Evolutionary conservation across 2,329 filamentous ascomycete species (phyloP).

Genomic region (Microdochium bolleyi): DNA sequence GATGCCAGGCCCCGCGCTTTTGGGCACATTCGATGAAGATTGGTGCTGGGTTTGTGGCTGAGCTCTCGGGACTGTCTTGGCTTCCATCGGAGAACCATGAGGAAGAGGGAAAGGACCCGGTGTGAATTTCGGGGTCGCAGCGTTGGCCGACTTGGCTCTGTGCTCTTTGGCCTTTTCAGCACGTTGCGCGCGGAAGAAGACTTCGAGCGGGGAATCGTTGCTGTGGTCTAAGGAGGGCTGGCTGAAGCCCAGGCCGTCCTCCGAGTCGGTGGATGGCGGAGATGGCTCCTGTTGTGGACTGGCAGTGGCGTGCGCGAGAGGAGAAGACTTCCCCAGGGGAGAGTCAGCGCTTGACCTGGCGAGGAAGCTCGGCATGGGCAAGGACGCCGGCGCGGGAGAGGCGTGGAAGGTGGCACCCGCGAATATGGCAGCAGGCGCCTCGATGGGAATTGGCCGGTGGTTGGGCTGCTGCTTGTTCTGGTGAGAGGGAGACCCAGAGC

Average conservation of each 20-base stretch:
- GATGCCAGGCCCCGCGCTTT: conserved; percentile 43
- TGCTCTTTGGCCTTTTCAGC: conserved; percentile 62
- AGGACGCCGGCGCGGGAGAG: conserved; percentile 79
- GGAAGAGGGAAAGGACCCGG: conserved; percentile 45
- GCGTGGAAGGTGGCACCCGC: conserved; percentile 93
- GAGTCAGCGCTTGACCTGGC: conserved; percentile 68
- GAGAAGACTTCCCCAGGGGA: conserved; percentile 41
- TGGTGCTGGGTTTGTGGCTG: conserved; percentile 21
- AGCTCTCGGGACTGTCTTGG: conserved; percentile 20
- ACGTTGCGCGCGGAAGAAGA: conserved; percentile 83
- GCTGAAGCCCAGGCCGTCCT: conserved; percentile 37
- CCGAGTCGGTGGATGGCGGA: conserved; percentile 43
- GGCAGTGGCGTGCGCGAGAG: conserved; percentile 32
- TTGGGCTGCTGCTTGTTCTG: conserved; percentile 33
- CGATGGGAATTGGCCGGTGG: conserved; percentile 36
- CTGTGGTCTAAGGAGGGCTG: conserved; percentile 20
- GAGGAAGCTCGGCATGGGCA: conserved; percentile 20
- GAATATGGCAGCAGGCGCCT: conserved; percentile 54
- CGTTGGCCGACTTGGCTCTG: conserved; percentile 41
- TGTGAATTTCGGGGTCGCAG: conserved; percentile 23
- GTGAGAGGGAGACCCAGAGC: conserved; percentile 31
- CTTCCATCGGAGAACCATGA: conserved; percentile 25
- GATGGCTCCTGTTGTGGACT: conserved; percentile 36
- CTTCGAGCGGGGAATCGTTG: conserved; percentile 72
- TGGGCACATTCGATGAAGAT: conserved; percentile 25